phyloP scores from a whole-genome alignment of 768 basidiomycete genomes.

The Suillus sp. region DNA sequence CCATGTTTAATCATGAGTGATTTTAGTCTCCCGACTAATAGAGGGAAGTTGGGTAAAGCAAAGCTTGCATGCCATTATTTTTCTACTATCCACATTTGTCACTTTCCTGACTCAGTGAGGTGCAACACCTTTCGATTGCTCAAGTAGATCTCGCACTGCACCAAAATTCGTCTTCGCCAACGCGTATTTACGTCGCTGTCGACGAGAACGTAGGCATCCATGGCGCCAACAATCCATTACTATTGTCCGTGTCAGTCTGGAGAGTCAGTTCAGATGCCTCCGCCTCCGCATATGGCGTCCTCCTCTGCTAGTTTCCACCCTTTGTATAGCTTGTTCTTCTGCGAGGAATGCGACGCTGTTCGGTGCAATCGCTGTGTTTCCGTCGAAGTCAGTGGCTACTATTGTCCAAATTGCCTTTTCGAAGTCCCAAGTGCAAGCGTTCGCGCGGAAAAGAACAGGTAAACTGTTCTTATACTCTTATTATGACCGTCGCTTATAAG shows the following conservation, averaged over 20 bases:
- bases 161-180: neutral
- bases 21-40: neutral
- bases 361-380: slow-evolving; percentile 91
- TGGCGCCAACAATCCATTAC: slow-evolving; percentile 55
- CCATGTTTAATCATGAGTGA: neutral
- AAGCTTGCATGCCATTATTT: no score
- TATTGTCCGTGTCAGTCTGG: slow-evolving; percentile 74
- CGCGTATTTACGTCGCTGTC: neutral
- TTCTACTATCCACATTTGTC: neutral
- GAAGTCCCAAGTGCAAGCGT: slow-evolving; percentile 98
- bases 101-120: neutral
- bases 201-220: slow-evolving; percentile 16
- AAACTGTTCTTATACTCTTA: slow-evolving; percentile 18
- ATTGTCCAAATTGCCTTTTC: slow-evolving; percentile 97
- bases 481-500: slow-evolving; percentile 6
- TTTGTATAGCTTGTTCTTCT: slow-evolving; percentile 88
- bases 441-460: slow-evolving; percentile 97
- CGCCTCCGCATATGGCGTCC: slow-evolving; percentile 74
- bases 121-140: neutral
- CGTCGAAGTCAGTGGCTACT: slow-evolving; percentile 94
- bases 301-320: slow-evolving; percentile 83
- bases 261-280: slow-evolving; percentile 48
- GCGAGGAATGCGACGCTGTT: slow-evolving; percentile 97
- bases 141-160: neutral
- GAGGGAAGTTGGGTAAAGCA: no score